A percentile compares a stretch with the other conserved stretches of the same genome.
These are phyloP conservation scores for Cyclotella sp. DNA, from an alignment of 108 stramenopile genomes.

Conservation along the genomic window DNA sequence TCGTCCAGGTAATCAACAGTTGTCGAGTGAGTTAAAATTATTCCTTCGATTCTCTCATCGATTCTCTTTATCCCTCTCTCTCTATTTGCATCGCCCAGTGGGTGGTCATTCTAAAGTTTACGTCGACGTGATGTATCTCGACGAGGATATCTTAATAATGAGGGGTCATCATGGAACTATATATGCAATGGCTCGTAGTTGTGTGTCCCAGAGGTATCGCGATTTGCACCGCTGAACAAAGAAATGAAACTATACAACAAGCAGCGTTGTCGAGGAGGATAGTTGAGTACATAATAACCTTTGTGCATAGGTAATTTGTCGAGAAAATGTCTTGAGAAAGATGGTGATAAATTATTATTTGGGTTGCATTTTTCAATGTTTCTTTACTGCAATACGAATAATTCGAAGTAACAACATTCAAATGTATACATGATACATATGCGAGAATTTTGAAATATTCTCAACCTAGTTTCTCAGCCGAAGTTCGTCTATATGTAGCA, in stretches of 20 bases:
- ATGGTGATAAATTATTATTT: too few species aligned
- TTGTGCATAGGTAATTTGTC: not conserved
- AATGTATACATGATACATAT: too few species aligned
- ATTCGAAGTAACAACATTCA: too few species aligned
- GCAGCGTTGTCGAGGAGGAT: not conserved
- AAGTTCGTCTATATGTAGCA: constrained; percentile 2
- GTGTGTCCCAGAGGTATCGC: constrained; percentile 47
- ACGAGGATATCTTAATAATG: constrained; percentile 68
- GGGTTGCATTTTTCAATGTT: too few species aligned
- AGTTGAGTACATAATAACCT: too few species aligned
- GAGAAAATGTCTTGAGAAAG: too few species aligned
- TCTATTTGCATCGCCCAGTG: not conserved
- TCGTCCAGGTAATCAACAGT: constrained; percentile 38
- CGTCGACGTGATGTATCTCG: constrained; percentile 78
- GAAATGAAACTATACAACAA: not conserved
- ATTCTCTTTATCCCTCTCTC: too few species aligned
- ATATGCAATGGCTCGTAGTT: constrained; percentile 64
- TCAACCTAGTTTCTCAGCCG: too few species aligned
- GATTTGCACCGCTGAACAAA: not conserved
- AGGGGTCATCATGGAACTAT: constrained; percentile 78
- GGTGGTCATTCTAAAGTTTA: constrained; percentile 80
- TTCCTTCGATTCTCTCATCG: too few species aligned
- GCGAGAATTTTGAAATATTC: too few species aligned
- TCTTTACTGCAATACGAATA: too few species aligned
- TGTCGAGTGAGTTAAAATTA: too few species aligned